These are phyloP conservation scores for Malus hybrid DNA, from an alignment of 331 rosid genomes.

Conservation along the genomic window DNA sequence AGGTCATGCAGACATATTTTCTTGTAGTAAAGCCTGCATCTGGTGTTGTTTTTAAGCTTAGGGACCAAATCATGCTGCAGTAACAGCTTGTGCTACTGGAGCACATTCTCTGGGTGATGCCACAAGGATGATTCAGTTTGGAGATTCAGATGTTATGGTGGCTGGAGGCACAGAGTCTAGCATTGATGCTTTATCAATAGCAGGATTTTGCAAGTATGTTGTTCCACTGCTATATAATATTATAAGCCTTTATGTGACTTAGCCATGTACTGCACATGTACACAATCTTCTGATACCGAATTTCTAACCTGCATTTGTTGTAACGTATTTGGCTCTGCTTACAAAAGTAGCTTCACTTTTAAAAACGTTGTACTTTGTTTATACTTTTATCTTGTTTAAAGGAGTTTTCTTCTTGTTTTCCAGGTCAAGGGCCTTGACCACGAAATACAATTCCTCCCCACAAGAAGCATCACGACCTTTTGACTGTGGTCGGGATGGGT, in stretches of 20 bases:
- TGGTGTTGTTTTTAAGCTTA: conserved; percentile 18
- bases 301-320: neutral
- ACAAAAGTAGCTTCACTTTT: neutral
- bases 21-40: neutral
- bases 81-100: conserved; percentile 95
- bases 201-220: conserved; percentile 78
- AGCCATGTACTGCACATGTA: neutral
- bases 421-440: conserved; percentile 77
- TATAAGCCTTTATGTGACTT: neutral
- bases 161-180: conserved; percentile 97
- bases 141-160: conserved; percentile 94
- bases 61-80: conserved; percentile 97
- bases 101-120: conserved; percentile 97
- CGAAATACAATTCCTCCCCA: conserved; percentile 77
- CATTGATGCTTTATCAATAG: conserved; percentile 90
- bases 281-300: no score
- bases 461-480: conserved; percentile 86
- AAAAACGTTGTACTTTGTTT: neutral
- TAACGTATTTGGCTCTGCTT: neutral
- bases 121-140: conserved; percentile 92
- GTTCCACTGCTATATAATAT: neutral
- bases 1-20: neutral
- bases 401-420: conserved; percentile 13
- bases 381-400: neutral
- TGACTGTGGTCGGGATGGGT: conserved; percentile 85